Evolutionary conservation across 805 yeast species (phyloP).

Genomic region (Yamadazyma kitorensis): DNA sequence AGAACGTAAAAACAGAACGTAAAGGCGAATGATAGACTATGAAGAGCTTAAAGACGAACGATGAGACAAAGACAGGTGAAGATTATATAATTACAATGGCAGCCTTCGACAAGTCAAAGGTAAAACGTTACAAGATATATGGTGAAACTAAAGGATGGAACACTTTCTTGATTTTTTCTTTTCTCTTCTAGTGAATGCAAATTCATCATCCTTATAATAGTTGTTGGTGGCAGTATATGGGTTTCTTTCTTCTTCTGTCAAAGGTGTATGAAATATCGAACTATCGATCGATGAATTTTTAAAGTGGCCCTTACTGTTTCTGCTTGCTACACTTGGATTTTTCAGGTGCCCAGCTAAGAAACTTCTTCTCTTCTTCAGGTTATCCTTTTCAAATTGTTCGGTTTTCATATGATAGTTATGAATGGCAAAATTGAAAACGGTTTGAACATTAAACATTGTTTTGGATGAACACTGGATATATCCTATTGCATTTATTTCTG

Average conservation of each 20-base stretch:
- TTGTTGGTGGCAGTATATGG: conserved; percentile 25
- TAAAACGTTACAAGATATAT: neutral
- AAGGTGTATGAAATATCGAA: conserved; percentile 37
- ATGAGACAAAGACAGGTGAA: no score
- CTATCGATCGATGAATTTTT: conserved; percentile 37
- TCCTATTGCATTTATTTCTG: conserved; percentile 61
- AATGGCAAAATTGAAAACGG: conserved; percentile 65
- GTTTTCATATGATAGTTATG: conserved; percentile 40
- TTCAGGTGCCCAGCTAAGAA: conserved; percentile 29
- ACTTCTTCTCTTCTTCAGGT: conserved; percentile 30
- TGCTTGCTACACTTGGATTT: conserved; percentile 22
- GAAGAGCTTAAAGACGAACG: no score
- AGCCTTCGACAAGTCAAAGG: no score
- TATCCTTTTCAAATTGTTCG: conserved; percentile 33
- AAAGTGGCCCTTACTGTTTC: conserved; percentile 32
- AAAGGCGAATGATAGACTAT: no score
- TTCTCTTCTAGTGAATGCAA: conserved; percentile 36
- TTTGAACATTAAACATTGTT: conserved; percentile 59
- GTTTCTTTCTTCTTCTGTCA: conserved; percentile 38
- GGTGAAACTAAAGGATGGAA: conserved; percentile 24
- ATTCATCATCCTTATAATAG: conserved; percentile 36
- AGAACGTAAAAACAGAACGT: no score
- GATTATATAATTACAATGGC: no score
- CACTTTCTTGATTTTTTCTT: conserved; percentile 32
- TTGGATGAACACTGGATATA: conserved; percentile 83